phyloP scores from a whole-genome alignment of 345 rosid species.

The Brassica rapa region DNA sequence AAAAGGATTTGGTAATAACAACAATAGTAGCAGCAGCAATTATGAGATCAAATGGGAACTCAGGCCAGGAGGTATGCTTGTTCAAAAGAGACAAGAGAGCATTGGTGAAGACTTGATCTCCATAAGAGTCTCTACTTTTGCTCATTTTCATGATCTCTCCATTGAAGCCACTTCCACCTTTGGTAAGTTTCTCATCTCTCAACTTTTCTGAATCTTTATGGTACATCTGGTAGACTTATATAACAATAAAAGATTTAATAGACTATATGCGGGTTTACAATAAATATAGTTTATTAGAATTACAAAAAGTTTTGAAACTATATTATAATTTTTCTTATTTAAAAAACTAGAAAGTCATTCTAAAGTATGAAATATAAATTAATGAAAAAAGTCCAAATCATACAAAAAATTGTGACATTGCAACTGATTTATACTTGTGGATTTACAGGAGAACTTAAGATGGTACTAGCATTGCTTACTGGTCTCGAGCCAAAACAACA shows the following conservation, averaged over 20 bases:
- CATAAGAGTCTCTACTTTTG: constrained; percentile 68
- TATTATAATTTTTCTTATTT: not conserved
- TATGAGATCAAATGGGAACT: constrained; percentile 84
- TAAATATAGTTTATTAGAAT: not conserved
- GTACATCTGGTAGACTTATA: not conserved
- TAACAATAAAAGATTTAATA: not conserved
- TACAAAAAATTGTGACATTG: not conserved
- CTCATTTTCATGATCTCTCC: constrained; percentile 72
- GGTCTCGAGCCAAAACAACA: constrained; percentile 81
- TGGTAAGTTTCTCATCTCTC: constrained; percentile 48
- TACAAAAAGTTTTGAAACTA: not conserved
- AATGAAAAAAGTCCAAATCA: no score
- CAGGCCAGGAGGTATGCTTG: constrained; percentile 93
- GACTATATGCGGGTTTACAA: not conserved
- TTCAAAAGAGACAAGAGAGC: constrained; percentile 68
- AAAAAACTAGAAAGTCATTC: not conserved
- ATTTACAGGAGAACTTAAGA: constrained; percentile 76
- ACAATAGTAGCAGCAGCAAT: constrained; percentile 24
- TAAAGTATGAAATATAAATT: not conserved
- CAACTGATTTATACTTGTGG: not conserved
- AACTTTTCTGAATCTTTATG: not conserved
- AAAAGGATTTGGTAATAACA: constrained; percentile 40
- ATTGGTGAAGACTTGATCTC: constrained; percentile 56
- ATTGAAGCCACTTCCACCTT: constrained; percentile 81
- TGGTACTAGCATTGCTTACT: constrained; percentile 64